Evolutionary conservation across 192 early-diverging fungal genomes (phyloP), one percentile per base, ranked within the genome.

Genomic region (Jimgerdemannia flammicorona): DNA sequence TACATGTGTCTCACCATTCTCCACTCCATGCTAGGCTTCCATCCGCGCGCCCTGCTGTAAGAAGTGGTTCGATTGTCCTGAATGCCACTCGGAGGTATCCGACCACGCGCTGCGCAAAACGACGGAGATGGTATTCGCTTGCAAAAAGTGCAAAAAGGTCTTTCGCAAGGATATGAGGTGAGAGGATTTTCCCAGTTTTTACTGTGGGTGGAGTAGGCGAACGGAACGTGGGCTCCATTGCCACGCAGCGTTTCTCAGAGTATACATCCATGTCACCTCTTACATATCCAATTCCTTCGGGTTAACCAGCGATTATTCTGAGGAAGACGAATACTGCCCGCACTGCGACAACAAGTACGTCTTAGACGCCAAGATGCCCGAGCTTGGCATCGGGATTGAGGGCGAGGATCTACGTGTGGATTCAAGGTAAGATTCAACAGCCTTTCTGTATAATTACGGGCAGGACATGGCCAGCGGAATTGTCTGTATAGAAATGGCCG

Each of bases 101-200:
- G 89, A 93, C 78, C 96, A 98, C 80, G 79, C 81, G 40, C 85
- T 98, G 18, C 85, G 85, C 75, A 95, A 95, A 80, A 88, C 93
- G 20, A 81, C 83, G 63, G 98, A 99, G 79, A 95, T 99, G 93
- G 89, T 94, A 3, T 97, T 99, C 86, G 92, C 93, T 8, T 99
- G 98, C 85, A 99, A 99, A 84, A 98, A 98, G 74, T 99, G 98
- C 86, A 96, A 94, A 89, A 98, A 98, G 84, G 91, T 92, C n/a
- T 98, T 98, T 78, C 89, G 97, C 76, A 98, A 98, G 80, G 91
- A 96, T 74, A 86, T 95, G 85, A 78, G 69, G 78, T 85, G 81
- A 20, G 84, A 11, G 4, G 11, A 17, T 11, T 59, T 59, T 59
- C 4, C 67, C 2, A 39, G 10, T 18, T 69, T 42, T 69, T 14